Base-by-base conservation (phyloP, 768 basidiomycete genomes). In the Leccinum subgranulosum region DNA sequence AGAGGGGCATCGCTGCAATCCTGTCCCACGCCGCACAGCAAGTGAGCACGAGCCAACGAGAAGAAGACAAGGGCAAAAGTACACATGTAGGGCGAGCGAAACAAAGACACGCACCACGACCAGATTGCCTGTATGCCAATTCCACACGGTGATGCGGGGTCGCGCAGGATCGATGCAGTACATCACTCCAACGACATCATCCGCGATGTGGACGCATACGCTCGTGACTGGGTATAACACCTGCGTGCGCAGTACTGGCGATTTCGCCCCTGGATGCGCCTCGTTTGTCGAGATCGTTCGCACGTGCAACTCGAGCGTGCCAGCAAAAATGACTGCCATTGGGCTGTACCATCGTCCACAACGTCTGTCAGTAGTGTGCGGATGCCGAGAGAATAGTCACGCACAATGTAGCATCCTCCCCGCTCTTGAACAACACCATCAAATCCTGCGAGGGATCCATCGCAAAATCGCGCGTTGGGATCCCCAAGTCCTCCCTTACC, bases 371-470 rank as follows among this genome's bases (percentile, higher is more conserved):
- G 39, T n/a, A 41, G 9, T n/a, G 33, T 14, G 36, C 4, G 17
- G 4, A 39, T 39, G 11, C 17, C 5, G 21, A 11, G 4, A 36
- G 6, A 6, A 19, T 17, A 15, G 2, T 9, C 43, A 63, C 65
- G 36, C 15, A 72, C 68, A 63, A 28, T 7, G 34, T 52, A 8
- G n/a, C 12, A 1, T 58, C 56, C 4, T 59, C 65, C 28, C 66
- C 66, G 25, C 65, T 64, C 51, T 65, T 66, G 15, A 83, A 67
- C 15, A 82, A 65, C 8, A 80, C 76, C 36, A 86, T 71, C 48
- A 87, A 63, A 60, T 87, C 84, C 66, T 87, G 86, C 5, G 81
- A 77, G 1, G 86, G 84, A 61, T 87, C 85, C n/a, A 86, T 80
- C 0, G 82, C 84, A 58, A 86, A 84, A 63, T 86, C 85, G 46